These are phyloP conservation scores for Aegilops speltoides DNA, from an alignment of 176 grass and related monocot species.

Conservation along the genomic window DNA sequence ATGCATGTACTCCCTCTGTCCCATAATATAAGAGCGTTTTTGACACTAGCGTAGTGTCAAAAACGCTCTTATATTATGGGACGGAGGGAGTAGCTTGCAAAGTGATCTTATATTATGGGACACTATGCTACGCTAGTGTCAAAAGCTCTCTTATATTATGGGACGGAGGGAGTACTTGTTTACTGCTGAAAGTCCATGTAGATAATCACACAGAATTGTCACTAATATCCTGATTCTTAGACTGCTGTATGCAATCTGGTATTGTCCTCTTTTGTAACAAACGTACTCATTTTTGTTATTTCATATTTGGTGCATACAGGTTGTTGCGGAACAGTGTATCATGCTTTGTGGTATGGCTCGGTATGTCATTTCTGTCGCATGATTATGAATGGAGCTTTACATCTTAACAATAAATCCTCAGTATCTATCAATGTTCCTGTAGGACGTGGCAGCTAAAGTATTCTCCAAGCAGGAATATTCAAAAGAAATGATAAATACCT, in stretches of 20 bases:
- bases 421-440: neutral
- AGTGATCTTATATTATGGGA: too few relatives aligned
- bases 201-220: neutral
- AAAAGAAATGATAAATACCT: conserved; percentile 73
- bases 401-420: neutral
- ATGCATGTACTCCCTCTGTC: neutral
- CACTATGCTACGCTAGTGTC: too few relatives aligned
- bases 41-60: too few relatives aligned
- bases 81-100: too few relatives aligned
- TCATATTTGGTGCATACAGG: conserved; percentile 42
- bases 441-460: conserved; percentile 96
- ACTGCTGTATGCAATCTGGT: neutral
- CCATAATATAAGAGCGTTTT: too few relatives aligned
- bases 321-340: conserved; percentile 90
- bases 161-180: neutral
- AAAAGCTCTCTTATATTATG: too few relatives aligned
- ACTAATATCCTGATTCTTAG: neutral
- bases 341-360: conserved; percentile 90
- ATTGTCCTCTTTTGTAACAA: neutral
- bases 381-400: conserved; percentile 20
- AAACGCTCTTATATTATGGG: too few relatives aligned
- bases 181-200: neutral
- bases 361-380: conserved; percentile 47
- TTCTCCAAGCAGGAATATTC: conserved; percentile 93
- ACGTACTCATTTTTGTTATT: neutral